Evolutionary conservation across 108 stramenopile genomes (phyloP).

Genomic region (Seminavis robusta): DNA sequence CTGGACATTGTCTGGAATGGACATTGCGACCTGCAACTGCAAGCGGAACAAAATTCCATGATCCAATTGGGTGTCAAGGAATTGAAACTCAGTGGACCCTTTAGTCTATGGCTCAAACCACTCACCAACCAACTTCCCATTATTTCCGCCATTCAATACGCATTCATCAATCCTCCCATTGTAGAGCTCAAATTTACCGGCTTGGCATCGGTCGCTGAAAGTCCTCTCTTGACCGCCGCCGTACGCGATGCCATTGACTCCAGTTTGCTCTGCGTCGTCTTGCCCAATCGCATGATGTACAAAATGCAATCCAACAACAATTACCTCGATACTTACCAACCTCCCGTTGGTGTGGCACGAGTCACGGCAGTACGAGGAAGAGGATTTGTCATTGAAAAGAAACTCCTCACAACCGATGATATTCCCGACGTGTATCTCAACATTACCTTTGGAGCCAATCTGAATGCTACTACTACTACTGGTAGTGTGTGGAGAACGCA

Average conservation of each 20-base stretch:
- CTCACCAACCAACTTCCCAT: conserved; percentile 46
- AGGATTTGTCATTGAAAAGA: conserved; percentile 50
- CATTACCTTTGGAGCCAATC: conserved; percentile 31
- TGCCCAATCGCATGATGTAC: conserved; percentile 50
- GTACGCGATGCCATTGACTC: conserved; percentile 22
- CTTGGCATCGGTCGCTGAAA: conserved; percentile 43
- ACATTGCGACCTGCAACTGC: conserved; percentile 52
- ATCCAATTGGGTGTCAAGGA: conserved; percentile 47
- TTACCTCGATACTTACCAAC: conserved; percentile 41
- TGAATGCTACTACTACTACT: conserved; percentile 1
- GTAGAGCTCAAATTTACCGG: conserved; percentile 56
- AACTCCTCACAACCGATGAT: conserved; percentile 38
- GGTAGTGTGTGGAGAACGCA: conserved; percentile 22
- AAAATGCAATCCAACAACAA: conserved; percentile 41
- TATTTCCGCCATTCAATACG: conserved; percentile 55
- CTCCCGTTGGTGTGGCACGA: conserved; percentile 52
- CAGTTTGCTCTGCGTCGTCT: conserved; percentile 34
- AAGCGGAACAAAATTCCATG: conserved; percentile 40
- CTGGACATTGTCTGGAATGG: conserved; percentile 62
- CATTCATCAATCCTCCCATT: conserved; percentile 61
- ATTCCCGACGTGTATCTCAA: conserved; percentile 64
- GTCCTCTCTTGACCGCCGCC: conserved; percentile 30
- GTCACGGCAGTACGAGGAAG: conserved; percentile 30
- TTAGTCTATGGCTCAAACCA: conserved; percentile 46
- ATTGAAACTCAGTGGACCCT: conserved; percentile 57